Conservation (phyloP, 257 asterid genomes). For the Marsdenia floribunda region DNA sequence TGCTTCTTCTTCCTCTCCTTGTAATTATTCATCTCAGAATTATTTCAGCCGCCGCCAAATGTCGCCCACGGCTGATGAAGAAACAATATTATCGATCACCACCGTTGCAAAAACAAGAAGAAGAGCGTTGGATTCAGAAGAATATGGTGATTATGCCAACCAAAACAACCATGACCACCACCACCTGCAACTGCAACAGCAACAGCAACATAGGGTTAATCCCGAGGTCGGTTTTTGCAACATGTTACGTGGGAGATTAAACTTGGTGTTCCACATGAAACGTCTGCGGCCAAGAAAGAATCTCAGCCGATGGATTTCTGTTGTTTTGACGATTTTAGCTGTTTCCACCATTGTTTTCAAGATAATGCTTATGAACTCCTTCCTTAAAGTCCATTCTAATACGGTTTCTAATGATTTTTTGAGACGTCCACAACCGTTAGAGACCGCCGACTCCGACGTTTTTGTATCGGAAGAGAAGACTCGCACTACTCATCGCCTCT, state of each 20-base stretch:
- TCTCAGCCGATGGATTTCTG: constrained; percentile 21
- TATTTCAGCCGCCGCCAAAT: not conserved
- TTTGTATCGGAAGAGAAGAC: not conserved
- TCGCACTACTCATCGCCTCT: no score
- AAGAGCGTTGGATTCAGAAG: constrained; percentile 14
- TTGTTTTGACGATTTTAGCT: constrained; percentile 18
- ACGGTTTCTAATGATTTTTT: constrained; percentile 19
- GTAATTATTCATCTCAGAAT: not conserved
- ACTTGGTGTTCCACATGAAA: not conserved
- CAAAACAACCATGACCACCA: not conserved
- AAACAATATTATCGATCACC: not conserved
- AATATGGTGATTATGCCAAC: not conserved
- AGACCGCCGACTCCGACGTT: not conserved
- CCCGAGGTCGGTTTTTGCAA: no score
- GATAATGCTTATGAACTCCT: constrained; percentile 25
- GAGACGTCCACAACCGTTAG: constrained; percentile 10
- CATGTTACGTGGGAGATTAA: constrained; percentile 5
- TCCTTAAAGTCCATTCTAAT: constrained; percentile 14
- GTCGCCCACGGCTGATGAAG: not conserved
- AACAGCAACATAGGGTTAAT: not conserved
- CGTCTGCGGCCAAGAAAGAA: constrained; percentile 26
- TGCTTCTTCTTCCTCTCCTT: not conserved
- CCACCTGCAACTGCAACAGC: not conserved
- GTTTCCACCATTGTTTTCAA: constrained; percentile 27
- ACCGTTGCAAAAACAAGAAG: constrained; percentile 22